phyloP scores from a whole-genome alignment of 176 grass and related monocot genomes.

The Juncus inflexus region DNA sequence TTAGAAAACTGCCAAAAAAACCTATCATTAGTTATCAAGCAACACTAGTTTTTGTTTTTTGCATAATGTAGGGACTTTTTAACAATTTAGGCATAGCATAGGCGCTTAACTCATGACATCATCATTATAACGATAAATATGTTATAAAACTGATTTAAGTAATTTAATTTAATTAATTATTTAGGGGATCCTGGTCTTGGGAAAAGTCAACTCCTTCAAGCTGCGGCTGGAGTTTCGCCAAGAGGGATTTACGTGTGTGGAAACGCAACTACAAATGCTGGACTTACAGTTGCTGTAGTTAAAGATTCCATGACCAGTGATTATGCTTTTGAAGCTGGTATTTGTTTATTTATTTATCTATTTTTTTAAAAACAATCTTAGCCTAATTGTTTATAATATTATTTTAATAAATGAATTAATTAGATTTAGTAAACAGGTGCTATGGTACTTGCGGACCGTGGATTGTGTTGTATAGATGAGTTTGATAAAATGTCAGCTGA shows the following conservation, averaged over 20 bases:
- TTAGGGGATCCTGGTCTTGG: conserved; percentile 88
- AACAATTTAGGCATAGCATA: too few species aligned
- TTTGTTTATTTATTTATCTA: conserved; percentile 19
- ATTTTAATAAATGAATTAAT: background rate
- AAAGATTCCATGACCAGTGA: conserved; percentile 94
- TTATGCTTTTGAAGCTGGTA: conserved; percentile 99
- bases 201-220: conserved; percentile 92
- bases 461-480: conserved; percentile 89
- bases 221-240: conserved; percentile 67
- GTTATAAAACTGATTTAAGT: too few species aligned
- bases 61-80: too few species aligned
- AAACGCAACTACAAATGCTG: conserved; percentile 93
- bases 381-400: background rate
- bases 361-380: background rate
- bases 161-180: background rate
- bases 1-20: too few species aligned
- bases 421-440: conserved; percentile 52
- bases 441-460: conserved; percentile 92
- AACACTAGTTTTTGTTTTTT: too few species aligned
- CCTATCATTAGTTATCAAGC: too few species aligned
- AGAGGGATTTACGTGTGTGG: conserved; percentile 94
- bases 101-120: too few species aligned
- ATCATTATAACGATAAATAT: too few species aligned
- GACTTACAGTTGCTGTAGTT: conserved; percentile 92
- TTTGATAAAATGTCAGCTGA: conserved; percentile 97